Evolutionary conservation across 2,329 filamentous ascomycete species (phyloP), one percentile per base, ranked within the genome.

Genomic region (Coleophoma eucalyptorum): DNA sequence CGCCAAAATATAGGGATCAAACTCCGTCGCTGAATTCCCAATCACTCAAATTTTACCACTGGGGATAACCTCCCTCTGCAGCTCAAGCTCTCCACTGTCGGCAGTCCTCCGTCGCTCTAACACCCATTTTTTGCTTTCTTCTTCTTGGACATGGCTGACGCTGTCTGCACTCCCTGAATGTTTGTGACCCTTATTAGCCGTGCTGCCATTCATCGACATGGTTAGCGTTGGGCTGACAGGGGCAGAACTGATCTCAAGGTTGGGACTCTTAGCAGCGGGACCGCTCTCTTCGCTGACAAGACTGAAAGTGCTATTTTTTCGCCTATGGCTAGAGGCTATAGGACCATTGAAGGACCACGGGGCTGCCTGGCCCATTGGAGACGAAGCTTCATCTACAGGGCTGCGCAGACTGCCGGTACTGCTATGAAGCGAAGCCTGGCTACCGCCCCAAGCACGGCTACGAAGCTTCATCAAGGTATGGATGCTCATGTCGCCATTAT

Each of bases 371-470:
- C 55, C 57, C 8, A 57, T 50, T 7, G 64, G 64, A 45, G 59
- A 62, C 2, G 46, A 49, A 4, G 52, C 48, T 50, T 59, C 63
- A 19, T 62, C 55, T 45, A 54, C 53, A 32, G 55, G 46, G 46
- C 52, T 60, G 21, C 47, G 56, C 13, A 66, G 67, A 46, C 66
- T 68, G 70, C 75, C 50, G 46, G 58, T 67, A 18, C 77, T 69
- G 56, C 80, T 87, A 47, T 76, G 75, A 5, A 91, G 69, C 60
- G 89, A 93, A 1, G 79, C 83, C 61, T 90, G 87, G 51, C 89
- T 94, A 4, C 88, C 87, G 20, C 90, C 90, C 81, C 89, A 96
- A 0, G 90, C 86, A 46, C 81, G 84, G 11, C 81, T 85, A 3
- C 91, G 81, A 40, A 95, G 69, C 54, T 84, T 86, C 69, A 67